A percentile compares a stretch with the other conserved stretches of the same genome.
Conservation (phyloP, 1,284 basidiomycete species). For the Veloboletus limbatus region DNA sequence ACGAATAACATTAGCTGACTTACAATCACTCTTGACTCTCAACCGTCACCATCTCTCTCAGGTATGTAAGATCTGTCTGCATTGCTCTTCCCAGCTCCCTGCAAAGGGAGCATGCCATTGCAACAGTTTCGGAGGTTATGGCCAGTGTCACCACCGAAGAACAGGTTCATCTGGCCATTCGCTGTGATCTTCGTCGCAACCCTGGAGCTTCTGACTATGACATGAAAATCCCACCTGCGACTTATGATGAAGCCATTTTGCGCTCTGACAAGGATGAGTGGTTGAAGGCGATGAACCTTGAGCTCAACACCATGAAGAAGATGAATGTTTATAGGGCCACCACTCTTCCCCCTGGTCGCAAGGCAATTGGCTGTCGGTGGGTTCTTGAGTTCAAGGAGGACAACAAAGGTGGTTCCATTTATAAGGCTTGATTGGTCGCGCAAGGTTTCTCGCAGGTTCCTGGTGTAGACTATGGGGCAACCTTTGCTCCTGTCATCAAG, state of each 20-base stretch:
- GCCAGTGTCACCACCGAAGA: not conserved
- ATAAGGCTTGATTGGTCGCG: not conserved
- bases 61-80: too few species aligned
- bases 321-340: not conserved
- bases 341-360: not conserved
- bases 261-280: not conserved
- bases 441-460: slow-evolving; percentile 4
- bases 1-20: too few species aligned
- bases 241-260: slow-evolving; percentile 1
- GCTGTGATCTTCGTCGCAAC: not conserved
- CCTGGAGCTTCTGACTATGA: not conserved
- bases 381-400: slow-evolving; percentile 6
- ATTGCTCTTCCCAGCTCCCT: too few species aligned
- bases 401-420: not conserved
- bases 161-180: not conserved
- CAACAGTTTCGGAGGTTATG: not conserved
- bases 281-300: not conserved
- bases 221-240: not conserved
- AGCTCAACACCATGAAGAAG: not conserved
- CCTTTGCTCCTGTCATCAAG: slow-evolving; percentile 3
- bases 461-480: not conserved
- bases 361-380: slow-evolving; percentile 1
- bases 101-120: too few species aligned
- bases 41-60: too few species aligned
- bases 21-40: too few species aligned